Conservation (phyloP, 2,329 filamentous ascomycete genomes). For the Botrytis squamosa region DNA sequence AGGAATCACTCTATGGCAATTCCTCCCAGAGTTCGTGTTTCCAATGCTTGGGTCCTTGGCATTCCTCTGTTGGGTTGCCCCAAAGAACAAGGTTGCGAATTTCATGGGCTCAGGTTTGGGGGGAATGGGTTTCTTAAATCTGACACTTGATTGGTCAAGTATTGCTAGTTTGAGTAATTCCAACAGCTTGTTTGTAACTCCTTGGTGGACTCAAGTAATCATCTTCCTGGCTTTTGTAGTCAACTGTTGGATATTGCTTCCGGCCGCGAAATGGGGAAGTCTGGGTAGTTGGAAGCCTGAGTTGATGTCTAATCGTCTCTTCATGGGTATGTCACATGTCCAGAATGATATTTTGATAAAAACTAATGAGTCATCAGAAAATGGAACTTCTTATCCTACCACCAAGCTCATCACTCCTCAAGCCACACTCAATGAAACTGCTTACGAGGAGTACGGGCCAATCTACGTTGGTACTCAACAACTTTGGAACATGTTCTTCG, state of each 20-base stretch:
- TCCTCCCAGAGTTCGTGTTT: slow-evolving; percentile 60
- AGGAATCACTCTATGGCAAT: slow-evolving; percentile 59
- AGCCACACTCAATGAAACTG: slow-evolving; percentile 41
- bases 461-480: slow-evolving; percentile 58
- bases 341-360: neutral
- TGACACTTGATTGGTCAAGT: slow-evolving; percentile 61
- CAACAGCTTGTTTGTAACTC: slow-evolving; percentile 53
- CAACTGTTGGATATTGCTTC: slow-evolving; percentile 58
- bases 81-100: slow-evolving; percentile 55
- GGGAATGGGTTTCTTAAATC: slow-evolving; percentile 60
- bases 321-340: slow-evolving; percentile 41
- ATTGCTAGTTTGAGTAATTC: slow-evolving; percentile 47
- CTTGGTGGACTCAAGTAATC: slow-evolving; percentile 59
- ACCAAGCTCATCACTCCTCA: slow-evolving; percentile 40
- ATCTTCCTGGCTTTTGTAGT: slow-evolving; percentile 54
- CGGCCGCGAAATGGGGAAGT: slow-evolving; percentile 57
- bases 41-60: slow-evolving; percentile 59
- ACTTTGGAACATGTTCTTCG: slow-evolving; percentile 59
- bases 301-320: slow-evolving; percentile 58
- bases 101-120: slow-evolving; percentile 61
- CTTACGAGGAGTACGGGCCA: slow-evolving; percentile 50
- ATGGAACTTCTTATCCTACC: slow-evolving; percentile 42
- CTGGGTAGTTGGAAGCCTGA: slow-evolving; percentile 52
- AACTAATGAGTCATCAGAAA: slow-evolving; percentile 24
- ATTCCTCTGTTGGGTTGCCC: slow-evolving; percentile 63